Evolutionary conservation across 805 yeast species (phyloP).

Genomic region (Soucietia sequanensis): DNA sequence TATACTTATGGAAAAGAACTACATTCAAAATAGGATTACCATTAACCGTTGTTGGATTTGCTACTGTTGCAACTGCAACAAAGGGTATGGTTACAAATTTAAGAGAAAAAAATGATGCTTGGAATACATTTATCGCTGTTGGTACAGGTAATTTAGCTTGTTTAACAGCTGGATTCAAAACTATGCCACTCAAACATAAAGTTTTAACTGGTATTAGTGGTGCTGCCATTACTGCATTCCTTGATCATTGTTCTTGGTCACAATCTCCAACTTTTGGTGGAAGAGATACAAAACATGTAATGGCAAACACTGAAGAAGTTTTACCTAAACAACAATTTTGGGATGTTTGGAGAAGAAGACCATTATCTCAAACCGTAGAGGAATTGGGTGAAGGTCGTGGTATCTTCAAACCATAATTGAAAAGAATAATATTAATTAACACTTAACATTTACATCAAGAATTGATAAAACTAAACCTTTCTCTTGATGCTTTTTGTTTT

Average conservation of each 20-base stretch:
- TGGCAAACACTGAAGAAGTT: constrained; percentile 38
- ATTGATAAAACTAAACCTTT: too few relatives aligned
- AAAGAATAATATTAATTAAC: too few relatives aligned
- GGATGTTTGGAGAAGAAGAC: constrained; percentile 80
- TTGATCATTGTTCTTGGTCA: constrained; percentile 41
- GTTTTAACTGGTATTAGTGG: constrained; percentile 40
- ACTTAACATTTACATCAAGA: too few relatives aligned
- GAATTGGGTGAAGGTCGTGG: constrained; percentile 72
- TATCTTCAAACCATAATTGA: constrained; percentile 39
- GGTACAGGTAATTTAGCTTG: constrained; percentile 47
- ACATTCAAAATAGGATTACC: constrained; percentile 42
- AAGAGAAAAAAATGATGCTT: constrained; percentile 60
- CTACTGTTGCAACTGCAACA: constrained; percentile 52
- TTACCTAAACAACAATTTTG: constrained; percentile 55
- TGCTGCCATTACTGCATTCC: constrained; percentile 34
- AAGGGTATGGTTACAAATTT: constrained; percentile 53
- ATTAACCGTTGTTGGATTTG: constrained; percentile 39
- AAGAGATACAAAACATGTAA: constrained; percentile 34
- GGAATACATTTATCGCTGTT: constrained; percentile 66
- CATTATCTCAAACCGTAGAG: constrained; percentile 74
- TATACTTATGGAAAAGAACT: constrained; percentile 43
- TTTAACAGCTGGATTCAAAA: constrained; percentile 44
- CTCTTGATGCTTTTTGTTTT: constrained; percentile 3
- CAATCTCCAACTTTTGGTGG: constrained; percentile 41
- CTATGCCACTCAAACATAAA: constrained; percentile 42